phyloP scores from a whole-genome alignment of 768 basidiomycete genomes.

The Hygrocybe punicea region DNA sequence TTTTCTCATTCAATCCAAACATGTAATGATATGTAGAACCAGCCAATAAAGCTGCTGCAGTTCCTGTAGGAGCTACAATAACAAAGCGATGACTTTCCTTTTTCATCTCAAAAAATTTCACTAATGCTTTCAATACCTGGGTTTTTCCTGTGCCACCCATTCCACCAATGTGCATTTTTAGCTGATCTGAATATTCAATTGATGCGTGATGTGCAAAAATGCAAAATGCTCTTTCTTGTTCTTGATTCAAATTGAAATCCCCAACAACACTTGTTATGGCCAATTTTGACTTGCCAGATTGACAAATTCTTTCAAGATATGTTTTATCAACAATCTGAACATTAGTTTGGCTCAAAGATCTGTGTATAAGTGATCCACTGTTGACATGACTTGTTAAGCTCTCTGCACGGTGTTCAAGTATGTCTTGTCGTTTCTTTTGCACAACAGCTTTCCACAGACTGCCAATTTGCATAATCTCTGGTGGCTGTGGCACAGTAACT shows the following conservation, averaged over 20 bases:
- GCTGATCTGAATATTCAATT: slow-evolving; percentile 11
- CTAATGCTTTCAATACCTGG: slow-evolving; percentile 28
- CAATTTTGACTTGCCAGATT: slow-evolving; percentile 4
- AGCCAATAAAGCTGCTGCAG: slow-evolving; percentile 23
- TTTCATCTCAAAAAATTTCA: slow-evolving; percentile 19
- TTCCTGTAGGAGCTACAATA: slow-evolving; percentile 26
- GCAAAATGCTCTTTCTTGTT: slow-evolving; percentile 32
- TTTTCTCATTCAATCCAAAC: slow-evolving; percentile 7
- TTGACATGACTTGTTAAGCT: neutral
- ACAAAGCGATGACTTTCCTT: slow-evolving; percentile 26
- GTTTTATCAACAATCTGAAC: slow-evolving; percentile 25
- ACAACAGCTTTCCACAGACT: slow-evolving; percentile 11
- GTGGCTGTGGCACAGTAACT: neutral
- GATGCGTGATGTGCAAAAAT: slow-evolving; percentile 30
- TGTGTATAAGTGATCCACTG: neutral
- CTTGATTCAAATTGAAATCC: slow-evolving; percentile 1
- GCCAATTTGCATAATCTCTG: neutral
- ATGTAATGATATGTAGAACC: slow-evolving; percentile 26
- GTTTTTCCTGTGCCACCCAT: slow-evolving; percentile 36
- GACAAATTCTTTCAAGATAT: slow-evolving; percentile 6
- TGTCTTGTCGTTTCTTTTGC: slow-evolving; percentile 4
- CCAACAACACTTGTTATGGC: slow-evolving; percentile 19
- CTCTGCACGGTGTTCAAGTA: slow-evolving; percentile 6
- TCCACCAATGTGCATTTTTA: slow-evolving; percentile 35
- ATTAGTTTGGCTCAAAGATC: neutral